Conservation (phyloP, 2,329 filamentous ascomycete genomes). For the Trichoderma koningii region DNA sequence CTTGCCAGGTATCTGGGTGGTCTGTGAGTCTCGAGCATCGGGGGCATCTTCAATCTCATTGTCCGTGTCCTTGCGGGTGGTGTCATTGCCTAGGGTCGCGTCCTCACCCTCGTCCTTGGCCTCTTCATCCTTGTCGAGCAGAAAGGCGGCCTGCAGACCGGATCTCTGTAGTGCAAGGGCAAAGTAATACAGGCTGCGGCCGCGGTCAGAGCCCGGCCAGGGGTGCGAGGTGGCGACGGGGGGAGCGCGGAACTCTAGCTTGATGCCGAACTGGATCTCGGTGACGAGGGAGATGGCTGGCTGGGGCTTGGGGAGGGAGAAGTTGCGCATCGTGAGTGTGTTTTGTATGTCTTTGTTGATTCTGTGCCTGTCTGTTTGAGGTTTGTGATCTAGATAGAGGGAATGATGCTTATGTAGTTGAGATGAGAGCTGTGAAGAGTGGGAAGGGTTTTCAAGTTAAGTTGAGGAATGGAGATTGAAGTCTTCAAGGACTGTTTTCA, state of each 20-base stretch:
- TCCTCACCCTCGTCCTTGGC: not conserved
- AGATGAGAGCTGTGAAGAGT: too few relatives aligned
- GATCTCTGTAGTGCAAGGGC: slow-evolving; percentile 13
- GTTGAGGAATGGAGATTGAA: too few relatives aligned
- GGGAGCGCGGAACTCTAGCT: slow-evolving; percentile 30
- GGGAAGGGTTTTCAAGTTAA: too few relatives aligned
- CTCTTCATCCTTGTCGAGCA: not conserved
- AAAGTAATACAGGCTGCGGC: slow-evolving; percentile 18
- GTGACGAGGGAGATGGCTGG: not conserved
- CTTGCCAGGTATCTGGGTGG: not conserved
- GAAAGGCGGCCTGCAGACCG: slow-evolving; percentile 26
- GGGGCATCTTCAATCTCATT: too few relatives aligned
- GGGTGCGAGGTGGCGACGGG: not conserved
- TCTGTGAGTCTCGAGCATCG: not conserved
- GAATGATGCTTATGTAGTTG: not conserved
- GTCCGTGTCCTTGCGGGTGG: not conserved
- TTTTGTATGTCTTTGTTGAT: not conserved
- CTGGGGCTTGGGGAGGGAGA: not conserved
- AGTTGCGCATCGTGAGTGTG: not conserved
- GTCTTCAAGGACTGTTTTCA: too few relatives aligned
- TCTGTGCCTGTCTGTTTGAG: not conserved
- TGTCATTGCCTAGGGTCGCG: not conserved
- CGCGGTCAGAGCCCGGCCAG: not conserved
- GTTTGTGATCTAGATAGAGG: not conserved
- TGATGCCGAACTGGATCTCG: slow-evolving; percentile 29